Percentiles rank a stretch among this genome's conserved stretches.
Conservation (phyloP, 148 eudicot genomes). For the Talinum fruticosum region DNA sequence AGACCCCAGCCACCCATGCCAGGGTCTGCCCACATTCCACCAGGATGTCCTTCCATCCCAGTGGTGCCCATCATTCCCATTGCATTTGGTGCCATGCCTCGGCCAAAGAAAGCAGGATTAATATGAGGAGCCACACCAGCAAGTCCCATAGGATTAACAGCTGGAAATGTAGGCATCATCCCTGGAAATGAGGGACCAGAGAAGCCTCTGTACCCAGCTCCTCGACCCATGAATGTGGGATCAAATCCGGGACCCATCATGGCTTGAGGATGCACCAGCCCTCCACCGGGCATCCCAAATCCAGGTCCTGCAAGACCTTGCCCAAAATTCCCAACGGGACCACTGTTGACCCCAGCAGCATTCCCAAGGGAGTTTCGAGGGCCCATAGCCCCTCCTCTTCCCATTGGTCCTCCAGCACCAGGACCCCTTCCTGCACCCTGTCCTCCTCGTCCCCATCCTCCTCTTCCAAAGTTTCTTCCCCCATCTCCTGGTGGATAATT, state of each 20-base stretch:
- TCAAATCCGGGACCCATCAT: conserved; percentile 93
- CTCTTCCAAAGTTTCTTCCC: conserved; percentile 74
- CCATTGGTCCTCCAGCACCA: conserved; percentile 62
- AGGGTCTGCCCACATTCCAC: conserved; percentile 75
- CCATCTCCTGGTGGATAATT: conserved; percentile 63
- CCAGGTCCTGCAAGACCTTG: conserved; percentile 72
- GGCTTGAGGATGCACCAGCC: conserved; percentile 75
- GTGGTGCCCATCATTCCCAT: conserved; percentile 74
- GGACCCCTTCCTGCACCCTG: conserved; percentile 61
- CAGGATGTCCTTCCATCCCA: conserved; percentile 71
- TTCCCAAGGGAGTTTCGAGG: conserved; percentile 48
- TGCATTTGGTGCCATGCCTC: conserved; percentile 74
- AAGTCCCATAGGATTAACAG: conserved; percentile 75
- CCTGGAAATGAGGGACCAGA: conserved; percentile 70
- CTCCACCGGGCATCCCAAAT: conserved; percentile 69
- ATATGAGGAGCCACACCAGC: conserved; percentile 95
- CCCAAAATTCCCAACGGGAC: conserved; percentile 53
- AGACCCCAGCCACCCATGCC: conserved; percentile 80
- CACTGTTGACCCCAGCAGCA: conserved; percentile 46
- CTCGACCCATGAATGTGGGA: conserved; percentile 81
- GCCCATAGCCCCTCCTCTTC: conserved; percentile 80
- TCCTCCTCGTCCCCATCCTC: conserved; percentile 79
- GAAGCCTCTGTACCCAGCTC: conserved; percentile 78
- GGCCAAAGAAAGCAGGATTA: conserved; percentile 82
- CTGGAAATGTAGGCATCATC: conserved; percentile 78